Evolutionary conservation across 2,329 filamentous ascomycete genomes (phyloP), one percentile per base, ranked within the genome.

Genomic region (Colletotrichum kahawae): DNA sequence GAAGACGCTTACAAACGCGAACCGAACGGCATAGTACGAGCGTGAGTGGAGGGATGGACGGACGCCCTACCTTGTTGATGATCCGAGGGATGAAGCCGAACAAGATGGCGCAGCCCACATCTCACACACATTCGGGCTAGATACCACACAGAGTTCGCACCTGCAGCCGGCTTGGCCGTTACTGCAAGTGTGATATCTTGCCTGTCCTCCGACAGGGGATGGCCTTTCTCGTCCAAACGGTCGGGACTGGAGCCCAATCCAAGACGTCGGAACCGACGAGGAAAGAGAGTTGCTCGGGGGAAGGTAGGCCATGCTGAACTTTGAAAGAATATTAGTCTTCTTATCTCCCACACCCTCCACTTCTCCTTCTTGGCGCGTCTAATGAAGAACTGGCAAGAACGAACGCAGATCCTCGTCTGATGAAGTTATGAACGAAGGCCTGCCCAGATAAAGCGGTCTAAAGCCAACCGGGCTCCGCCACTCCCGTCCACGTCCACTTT

Each of bases 401-500:
- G 33, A 5, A 48, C 13, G 24, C 34, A 34, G 13, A 51, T 51
- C n/a, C 24, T 71, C 18, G 54, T 21, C 33, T 29, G 27, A 72
- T 51, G 63, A 67, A 63, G 68, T 67, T 67, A 64, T 67, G 43
- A 67, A 63, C 68, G 56, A 72, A 29, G 18, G 21, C 31, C 27
- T 71, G n/a, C 13, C 62, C 63, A 67, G 43, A 75, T 72, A 71
- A 67, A 75, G 68, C 72, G 56, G 63, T 56, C 38, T 29, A 62
- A 57, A 14, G 27, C 54, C 43, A 67, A 31, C 43, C 31, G 54
- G 62, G 68, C 68, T 72, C 63, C 68, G 72, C 68, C 69, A 56
- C 43, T 67, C 38, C 24, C 43, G 43, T 51, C 43, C 43, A 51
- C 43, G 56, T 63, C 68, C 43, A 36, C 63, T 68, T n/a, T 27